Evolutionary conservation across 768 basidiomycete genomes (phyloP).

Genomic region (Rhizopogon vinicolor): DNA sequence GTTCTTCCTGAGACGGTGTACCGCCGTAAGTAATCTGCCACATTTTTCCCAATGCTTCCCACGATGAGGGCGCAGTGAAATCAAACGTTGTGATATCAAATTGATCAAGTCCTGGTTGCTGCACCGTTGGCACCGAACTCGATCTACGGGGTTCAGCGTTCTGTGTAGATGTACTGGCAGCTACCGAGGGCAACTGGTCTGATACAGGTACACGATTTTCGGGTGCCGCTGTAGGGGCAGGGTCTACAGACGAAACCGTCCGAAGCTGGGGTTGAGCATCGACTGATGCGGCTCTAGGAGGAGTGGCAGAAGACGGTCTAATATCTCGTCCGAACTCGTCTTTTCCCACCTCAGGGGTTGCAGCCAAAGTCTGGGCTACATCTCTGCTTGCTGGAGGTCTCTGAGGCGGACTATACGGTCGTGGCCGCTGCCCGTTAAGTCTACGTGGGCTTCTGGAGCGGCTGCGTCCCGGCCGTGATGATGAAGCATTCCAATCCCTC

Average conservation of each 20-base stretch:
- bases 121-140: slow-evolving; percentile 35
- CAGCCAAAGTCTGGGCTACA: slow-evolving; percentile 21
- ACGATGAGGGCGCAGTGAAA: slow-evolving; percentile 66
- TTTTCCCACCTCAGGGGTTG: slow-evolving; percentile 41
- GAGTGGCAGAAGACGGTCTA: slow-evolving; percentile 45
- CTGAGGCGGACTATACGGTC: slow-evolving; percentile 57
- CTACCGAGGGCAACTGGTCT: slow-evolving; percentile 38
- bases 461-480: slow-evolving; percentile 48
- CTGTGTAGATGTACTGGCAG: slow-evolving; percentile 54
- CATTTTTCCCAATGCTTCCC: slow-evolving; percentile 78
- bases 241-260: slow-evolving; percentile 35
- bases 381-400: slow-evolving; percentile 34
- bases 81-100: slow-evolving; percentile 75
- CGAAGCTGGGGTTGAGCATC: slow-evolving; percentile 23
- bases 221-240: slow-evolving; percentile 38
- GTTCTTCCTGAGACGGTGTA: slow-evolving; percentile 66
- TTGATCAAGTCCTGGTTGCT: slow-evolving; percentile 49
- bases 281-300: slow-evolving; percentile 22
- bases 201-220: slow-evolving; percentile 44
- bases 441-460: slow-evolving; percentile 76
- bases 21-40: slow-evolving; percentile 69
- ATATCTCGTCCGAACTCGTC: slow-evolving; percentile 89
- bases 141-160: slow-evolving; percentile 27
- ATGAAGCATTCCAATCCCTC: slow-evolving; percentile 29
- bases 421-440: slow-evolving; percentile 46